These are phyloP conservation scores for Panaeolus papilionaceus DNA, from an alignment of 768 basidiomycete genomes.

Conservation along the genomic window DNA sequence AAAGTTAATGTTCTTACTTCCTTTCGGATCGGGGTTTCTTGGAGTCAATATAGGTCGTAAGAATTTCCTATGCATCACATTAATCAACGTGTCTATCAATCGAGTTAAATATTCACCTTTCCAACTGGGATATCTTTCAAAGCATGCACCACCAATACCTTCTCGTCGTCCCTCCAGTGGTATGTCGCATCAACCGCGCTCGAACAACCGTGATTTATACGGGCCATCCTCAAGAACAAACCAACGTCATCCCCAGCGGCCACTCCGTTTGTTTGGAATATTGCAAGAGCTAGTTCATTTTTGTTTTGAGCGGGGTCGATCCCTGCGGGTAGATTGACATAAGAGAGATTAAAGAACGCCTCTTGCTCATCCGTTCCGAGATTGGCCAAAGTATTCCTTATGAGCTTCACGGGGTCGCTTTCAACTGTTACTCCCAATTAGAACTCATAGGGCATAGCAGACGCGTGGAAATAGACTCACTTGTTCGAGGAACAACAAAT, in stretches of 20 bases:
- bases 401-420: background rate
- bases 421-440: conserved; percentile 36
- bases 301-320: conserved; percentile 42
- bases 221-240: conserved; percentile 71
- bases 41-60: conserved; percentile 67
- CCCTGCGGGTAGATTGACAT: conserved; percentile 54
- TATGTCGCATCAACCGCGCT: conserved; percentile 73
- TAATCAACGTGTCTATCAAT: conserved; percentile 13
- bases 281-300: conserved; percentile 61
- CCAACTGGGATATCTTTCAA: conserved; percentile 58
- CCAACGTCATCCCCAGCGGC: conserved; percentile 58
- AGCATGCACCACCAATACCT: conserved; percentile 60
- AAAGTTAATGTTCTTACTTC: conserved; percentile 42
- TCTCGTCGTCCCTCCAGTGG: conserved; percentile 58
- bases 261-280: conserved; percentile 73
- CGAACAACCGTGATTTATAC: conserved; percentile 74
- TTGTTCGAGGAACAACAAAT: conserved; percentile 54
- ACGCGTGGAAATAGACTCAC: conserved; percentile 37
- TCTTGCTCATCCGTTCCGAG: conserved; percentile 33
- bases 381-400: background rate
- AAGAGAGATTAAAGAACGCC: conserved; percentile 61
- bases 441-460: background rate
- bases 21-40: conserved; percentile 58
- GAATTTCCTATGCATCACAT: conserved; percentile 52
- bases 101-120: conserved; percentile 42